A percentile compares a stretch with the other conserved stretches of the same genome.
phyloP scores from a whole-genome alignment of 257 asterid species.

The Lycium ferocissimum region DNA sequence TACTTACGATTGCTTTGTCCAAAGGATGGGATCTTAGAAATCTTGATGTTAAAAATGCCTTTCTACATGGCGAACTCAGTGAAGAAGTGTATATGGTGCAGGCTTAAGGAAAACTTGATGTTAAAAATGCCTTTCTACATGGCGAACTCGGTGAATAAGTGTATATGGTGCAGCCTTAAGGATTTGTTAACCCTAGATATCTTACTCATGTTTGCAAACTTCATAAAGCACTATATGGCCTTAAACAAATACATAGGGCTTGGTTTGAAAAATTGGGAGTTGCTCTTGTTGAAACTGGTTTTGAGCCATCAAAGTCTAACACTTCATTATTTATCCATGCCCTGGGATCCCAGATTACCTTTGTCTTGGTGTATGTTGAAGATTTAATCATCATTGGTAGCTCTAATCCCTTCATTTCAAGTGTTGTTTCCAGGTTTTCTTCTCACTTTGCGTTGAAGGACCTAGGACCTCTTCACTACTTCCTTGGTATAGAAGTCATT shows the following conservation, averaged over 20 bases:
- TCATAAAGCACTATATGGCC: not conserved
- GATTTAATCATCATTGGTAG: not conserved
- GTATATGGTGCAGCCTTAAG: not conserved
- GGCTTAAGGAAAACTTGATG: not conserved
- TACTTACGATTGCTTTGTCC: not conserved
- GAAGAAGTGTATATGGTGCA: not conserved
- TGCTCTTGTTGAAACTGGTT: not conserved
- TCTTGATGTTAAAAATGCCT: not conserved
- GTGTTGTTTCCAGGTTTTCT: too few relatives aligned
- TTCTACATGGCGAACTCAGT: not conserved
- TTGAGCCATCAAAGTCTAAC: not conserved
- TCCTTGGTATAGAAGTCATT: not conserved
- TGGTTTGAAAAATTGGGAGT: not conserved
- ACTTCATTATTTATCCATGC: not conserved
- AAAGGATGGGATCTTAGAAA: not conserved
- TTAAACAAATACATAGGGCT: not conserved
- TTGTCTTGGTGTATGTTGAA: not conserved
- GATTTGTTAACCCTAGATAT: not conserved
- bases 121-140: not conserved
- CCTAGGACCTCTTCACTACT: not conserved
- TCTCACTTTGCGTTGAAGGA: not conserved
- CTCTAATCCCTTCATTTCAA: not conserved
- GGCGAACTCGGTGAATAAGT: not conserved
- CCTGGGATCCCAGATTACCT: not conserved
- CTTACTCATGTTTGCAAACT: not conserved